phyloP scores from a whole-genome alignment of 176 grass and related monocot genomes.

The Oryza punctata region DNA sequence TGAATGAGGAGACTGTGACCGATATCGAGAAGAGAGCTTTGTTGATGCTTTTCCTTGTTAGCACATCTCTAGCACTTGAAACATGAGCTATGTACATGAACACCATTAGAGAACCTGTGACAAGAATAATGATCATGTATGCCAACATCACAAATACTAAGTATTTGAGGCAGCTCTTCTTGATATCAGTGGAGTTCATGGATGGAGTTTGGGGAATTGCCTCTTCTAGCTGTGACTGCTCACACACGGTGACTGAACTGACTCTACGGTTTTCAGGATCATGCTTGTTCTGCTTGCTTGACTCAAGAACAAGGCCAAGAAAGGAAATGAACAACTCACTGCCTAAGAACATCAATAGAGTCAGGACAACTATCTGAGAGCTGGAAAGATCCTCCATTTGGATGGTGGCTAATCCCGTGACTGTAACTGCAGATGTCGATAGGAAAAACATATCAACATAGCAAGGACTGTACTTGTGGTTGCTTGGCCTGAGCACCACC shows the following conservation, averaged over 20 bases:
- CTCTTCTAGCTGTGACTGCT: slow-evolving; percentile 34
- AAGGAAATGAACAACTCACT: slow-evolving; percentile 73
- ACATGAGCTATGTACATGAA: slow-evolving; percentile 54
- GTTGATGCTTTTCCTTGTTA: slow-evolving; percentile 56
- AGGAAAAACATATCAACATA: slow-evolving; percentile 68
- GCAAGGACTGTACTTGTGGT: slow-evolving; percentile 10
- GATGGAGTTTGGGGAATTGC: slow-evolving; percentile 3
- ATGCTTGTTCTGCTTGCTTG: not conserved
- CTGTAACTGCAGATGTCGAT: slow-evolving; percentile 65
- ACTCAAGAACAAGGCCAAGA: slow-evolving; percentile 37
- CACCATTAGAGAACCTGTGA: slow-evolving; percentile 38
- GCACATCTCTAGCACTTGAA: slow-evolving; percentile 52
- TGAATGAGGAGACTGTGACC: slow-evolving; percentile 62
- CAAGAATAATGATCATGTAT: slow-evolving; percentile 45
- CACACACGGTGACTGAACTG: slow-evolving; percentile 9
- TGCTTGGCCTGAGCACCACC: slow-evolving; percentile 48
- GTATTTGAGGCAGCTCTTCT: slow-evolving; percentile 20
- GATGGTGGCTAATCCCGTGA: slow-evolving; percentile 65
- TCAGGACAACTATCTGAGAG: slow-evolving; percentile 55
- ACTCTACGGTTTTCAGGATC: slow-evolving; percentile 21
- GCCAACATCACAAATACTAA: slow-evolving; percentile 41
- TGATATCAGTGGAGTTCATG: not conserved
- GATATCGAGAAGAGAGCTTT: slow-evolving; percentile 50
- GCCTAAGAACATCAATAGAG: slow-evolving; percentile 73
- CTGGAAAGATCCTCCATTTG: slow-evolving; percentile 77